These are phyloP conservation scores for Parmelia sp. DNA, from an alignment of 495 filamentous ascomycete species.

Conservation along the genomic window DNA sequence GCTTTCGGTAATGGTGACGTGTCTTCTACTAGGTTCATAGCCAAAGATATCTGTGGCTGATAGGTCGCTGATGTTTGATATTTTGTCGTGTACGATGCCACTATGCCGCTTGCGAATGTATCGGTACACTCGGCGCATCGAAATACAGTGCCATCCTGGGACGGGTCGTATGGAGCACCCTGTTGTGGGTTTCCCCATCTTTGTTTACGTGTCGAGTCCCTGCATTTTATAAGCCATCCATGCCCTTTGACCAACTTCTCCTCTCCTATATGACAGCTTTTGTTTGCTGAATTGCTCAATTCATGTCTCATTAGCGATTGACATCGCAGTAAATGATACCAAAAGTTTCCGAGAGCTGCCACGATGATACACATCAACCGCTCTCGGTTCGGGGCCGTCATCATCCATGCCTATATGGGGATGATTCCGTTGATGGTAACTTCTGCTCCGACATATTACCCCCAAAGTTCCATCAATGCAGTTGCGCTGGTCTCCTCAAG, in stretches of 20 bases:
- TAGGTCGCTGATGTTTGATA: not conserved
- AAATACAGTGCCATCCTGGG: not conserved
- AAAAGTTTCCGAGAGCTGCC: not conserved
- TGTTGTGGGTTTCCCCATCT: no score
- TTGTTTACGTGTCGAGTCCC: not conserved
- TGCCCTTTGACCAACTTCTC: not conserved
- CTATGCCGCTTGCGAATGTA: not conserved
- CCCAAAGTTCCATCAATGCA: not conserved
- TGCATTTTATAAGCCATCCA: not conserved
- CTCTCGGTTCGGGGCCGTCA: not conserved
- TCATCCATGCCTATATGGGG: not conserved
- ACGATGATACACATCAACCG: not conserved
- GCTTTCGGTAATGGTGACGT: not conserved
- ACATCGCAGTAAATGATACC: no score
- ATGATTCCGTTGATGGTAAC: not conserved
- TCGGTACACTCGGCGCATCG: not conserved
- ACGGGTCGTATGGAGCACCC: not conserved
- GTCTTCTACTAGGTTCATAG: not conserved
- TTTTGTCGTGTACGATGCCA: not conserved
- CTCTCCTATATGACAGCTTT: not conserved
- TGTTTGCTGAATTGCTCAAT: not conserved
- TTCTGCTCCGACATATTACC: not conserved
- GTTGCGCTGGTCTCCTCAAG: not conserved
- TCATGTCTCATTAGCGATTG: not conserved
- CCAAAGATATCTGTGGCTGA: not conserved